Evolutionary conservation across 1,139 yeast species (phyloP).

Genomic region (Lodderomyces orthopsilosis): DNA sequence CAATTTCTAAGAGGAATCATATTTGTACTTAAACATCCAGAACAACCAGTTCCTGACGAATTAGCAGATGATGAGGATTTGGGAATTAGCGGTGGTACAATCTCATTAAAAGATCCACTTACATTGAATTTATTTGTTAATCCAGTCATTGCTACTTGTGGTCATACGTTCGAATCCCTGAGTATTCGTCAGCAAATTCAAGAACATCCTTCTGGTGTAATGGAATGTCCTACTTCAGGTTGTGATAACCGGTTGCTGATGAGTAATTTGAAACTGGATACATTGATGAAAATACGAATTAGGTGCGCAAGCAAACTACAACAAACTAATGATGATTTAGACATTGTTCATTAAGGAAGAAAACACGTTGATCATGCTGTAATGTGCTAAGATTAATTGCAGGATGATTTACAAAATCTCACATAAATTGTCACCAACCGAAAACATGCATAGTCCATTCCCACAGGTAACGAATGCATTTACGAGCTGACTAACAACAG

Average conservation of each 20-base stretch:
- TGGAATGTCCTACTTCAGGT: conserved; percentile 48
- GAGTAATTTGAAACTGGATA: conserved; percentile 41
- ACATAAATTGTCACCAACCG: too few species aligned
- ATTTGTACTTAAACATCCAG: conserved; percentile 36
- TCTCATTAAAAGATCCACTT: conserved; percentile 65
- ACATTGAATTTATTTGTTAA: conserved; percentile 47
- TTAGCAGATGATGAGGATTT: conserved; percentile 48
- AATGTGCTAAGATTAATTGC: too few species aligned
- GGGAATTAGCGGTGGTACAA: conserved; percentile 63
- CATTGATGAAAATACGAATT: conserved; percentile 50
- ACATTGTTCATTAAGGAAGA: conserved; percentile 10
- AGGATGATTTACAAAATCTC: too few species aligned
- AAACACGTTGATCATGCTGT: too few species aligned
- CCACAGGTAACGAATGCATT: too few species aligned
- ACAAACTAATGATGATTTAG: conserved; percentile 9
- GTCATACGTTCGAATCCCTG: conserved; percentile 57
- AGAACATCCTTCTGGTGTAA: conserved; percentile 6
- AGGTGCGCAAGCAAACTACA: conserved; percentile 24
- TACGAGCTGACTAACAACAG: too few species aligned
- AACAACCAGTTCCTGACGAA: conserved; percentile 41
- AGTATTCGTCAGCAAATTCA: conserved; percentile 37
- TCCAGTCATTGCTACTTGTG: conserved; percentile 59
- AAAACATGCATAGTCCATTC: too few species aligned
- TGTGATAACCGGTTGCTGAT: conserved; percentile 32
- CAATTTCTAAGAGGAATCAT: conserved; percentile 25